Evolutionary conservation across 1,284 basidiomycete genomes (phyloP).

Genomic region (Coniophora puteana): DNA sequence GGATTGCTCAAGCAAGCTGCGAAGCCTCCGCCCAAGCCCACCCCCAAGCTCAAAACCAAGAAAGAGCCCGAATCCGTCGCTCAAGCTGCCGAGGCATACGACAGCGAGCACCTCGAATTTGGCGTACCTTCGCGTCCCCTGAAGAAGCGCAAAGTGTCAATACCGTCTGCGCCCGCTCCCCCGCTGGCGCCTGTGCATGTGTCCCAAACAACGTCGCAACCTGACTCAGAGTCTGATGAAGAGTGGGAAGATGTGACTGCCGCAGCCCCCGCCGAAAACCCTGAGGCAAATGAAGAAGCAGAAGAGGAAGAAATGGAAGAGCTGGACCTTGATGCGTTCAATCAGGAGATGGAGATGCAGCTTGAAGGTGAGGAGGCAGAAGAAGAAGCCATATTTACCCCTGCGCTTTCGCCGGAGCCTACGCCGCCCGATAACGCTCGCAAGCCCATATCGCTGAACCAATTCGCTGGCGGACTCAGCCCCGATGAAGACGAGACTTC

Average conservation of each 20-base stretch:
- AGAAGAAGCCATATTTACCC: conserved; percentile 35
- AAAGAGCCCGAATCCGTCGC: conserved; percentile 14
- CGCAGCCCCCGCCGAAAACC: conserved; percentile 7
- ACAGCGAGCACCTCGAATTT: conserved; percentile 37
- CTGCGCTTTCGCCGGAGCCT: conserved; percentile 39
- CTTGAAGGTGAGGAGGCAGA: conserved; percentile 33
- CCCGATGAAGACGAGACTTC: conserved; percentile 57
- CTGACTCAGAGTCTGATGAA: conserved; percentile 47
- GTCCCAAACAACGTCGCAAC: conserved; percentile 26
- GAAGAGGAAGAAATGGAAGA: conserved; percentile 38
- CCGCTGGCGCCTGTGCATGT: conserved; percentile 36
- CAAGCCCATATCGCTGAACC: conserved; percentile 51
- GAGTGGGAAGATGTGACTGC: conserved; percentile 46
- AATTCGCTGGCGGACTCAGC: conserved; percentile 41
- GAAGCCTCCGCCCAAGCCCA: conserved; percentile 19
- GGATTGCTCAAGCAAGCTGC: too few species aligned
- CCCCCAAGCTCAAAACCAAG: conserved; percentile 22
- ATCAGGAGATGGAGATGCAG: conserved; percentile 42
- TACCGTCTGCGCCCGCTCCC: conserved; percentile 37
- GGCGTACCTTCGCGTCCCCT: conserved; percentile 31
- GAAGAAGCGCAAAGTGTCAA: conserved; percentile 36
- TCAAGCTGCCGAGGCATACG: conserved; percentile 26
- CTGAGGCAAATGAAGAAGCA: conserved; percentile 28
- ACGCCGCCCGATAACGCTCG: conserved; percentile 14
- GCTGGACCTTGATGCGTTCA: conserved; percentile 47